A percentile compares a stretch with the other conserved stretches of the same genome.
Conservation (phyloP, 306 rosid genomes). For the Carpinus fangiana region DNA sequence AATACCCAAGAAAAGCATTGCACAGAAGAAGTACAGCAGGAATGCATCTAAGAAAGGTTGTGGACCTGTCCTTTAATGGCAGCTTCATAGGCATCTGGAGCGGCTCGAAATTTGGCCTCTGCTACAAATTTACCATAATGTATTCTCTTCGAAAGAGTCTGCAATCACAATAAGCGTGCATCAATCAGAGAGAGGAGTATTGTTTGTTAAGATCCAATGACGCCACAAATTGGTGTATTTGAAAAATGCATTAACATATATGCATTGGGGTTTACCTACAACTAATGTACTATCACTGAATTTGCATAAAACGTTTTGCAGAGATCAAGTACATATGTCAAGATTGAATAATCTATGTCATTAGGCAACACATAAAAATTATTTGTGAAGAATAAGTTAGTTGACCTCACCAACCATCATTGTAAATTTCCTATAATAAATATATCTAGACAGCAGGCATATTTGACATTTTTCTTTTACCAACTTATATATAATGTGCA, state of each 20-base stretch:
- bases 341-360: background rate
- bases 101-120: conserved; percentile 74
- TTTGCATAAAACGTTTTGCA: background rate
- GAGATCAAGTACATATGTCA: background rate
- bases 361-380: background rate
- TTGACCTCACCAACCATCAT: conserved; percentile 1
- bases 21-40: background rate
- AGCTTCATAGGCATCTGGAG: conserved; percentile 60
- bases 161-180: conserved; percentile 26
- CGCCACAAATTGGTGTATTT: background rate
- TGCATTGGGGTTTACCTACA: background rate
- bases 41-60: background rate
- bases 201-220: background rate
- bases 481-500: background rate
- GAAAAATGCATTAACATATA: background rate
- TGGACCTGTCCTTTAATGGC: conserved; percentile 84
- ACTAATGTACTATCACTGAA: background rate
- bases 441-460: background rate
- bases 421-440: background rate
- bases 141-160: conserved; percentile 88
- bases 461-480: background rate
- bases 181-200: conserved; percentile 15
- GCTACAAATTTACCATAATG: conserved; percentile 95
- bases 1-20: background rate
- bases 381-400: background rate